phyloP scores from a whole-genome alignment of 805 yeast genomes.

The Yamadazyma laniorum region DNA sequence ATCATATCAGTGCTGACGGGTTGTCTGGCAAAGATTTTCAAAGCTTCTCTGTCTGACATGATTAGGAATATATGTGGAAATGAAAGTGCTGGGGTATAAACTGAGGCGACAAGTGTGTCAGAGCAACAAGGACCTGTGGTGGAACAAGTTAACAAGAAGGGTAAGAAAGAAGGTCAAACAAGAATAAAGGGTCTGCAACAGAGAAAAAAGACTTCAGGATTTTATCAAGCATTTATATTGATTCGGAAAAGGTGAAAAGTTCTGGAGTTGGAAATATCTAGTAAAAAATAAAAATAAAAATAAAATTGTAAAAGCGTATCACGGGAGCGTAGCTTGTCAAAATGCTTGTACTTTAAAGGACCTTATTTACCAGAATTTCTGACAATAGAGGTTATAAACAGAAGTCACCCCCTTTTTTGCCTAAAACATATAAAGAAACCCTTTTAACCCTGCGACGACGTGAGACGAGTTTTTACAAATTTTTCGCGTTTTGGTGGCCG shows the following conservation, averaged over 20 bases:
- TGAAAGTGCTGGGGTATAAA: neutral
- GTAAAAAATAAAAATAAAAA: neutral
- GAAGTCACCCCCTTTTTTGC: conserved; percentile 6
- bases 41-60: conserved; percentile 44
- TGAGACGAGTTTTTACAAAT: neutral
- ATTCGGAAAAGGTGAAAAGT: neutral
- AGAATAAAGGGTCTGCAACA: neutral
- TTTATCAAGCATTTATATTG: neutral
- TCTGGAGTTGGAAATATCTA: neutral
- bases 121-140: too few relatives aligned
- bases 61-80: neutral
- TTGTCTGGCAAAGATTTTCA: conserved; percentile 51
- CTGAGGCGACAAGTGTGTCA: too few relatives aligned
- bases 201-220: neutral
- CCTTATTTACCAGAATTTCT: neutral
- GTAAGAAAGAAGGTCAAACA: neutral
- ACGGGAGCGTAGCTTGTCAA: too few relatives aligned
- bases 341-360: neutral
- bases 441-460: neutral
- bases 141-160: neutral
- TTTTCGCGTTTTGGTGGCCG: neutral
- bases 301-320: neutral
- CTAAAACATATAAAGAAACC: conserved; percentile 1
- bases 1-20: conserved; percentile 61
- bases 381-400: neutral